Percentiles rank a stretch among this genome's conserved stretches.
These are phyloP conservation scores for Fraxinus sp. DNA, from an alignment of 305 asterid genomes.

Conservation along the genomic window DNA sequence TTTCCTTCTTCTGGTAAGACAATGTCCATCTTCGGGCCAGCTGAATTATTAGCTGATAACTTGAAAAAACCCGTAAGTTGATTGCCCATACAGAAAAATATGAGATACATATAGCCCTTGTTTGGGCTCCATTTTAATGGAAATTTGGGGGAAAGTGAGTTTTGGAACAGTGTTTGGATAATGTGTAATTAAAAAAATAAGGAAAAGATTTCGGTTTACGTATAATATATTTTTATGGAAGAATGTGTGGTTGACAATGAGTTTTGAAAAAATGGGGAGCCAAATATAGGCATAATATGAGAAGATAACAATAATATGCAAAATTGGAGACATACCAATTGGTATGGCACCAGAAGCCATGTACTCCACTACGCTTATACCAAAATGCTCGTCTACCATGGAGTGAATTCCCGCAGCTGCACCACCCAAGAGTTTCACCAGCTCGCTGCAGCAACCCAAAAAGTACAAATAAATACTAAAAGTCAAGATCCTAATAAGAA, in stretches of 20 bases:
- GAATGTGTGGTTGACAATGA: too few species aligned
- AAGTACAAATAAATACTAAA: neutral
- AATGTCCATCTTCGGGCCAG: constrained; percentile 91
- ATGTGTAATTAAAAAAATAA: too few species aligned
- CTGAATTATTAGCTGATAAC: constrained; percentile 78
- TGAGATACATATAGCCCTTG: neutral
- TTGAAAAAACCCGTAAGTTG: neutral
- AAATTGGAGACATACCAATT: constrained; percentile 50
- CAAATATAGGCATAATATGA: neutral
- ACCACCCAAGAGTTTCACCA: constrained; percentile 75
- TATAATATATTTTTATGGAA: too few species aligned
- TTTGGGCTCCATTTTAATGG: too few species aligned
- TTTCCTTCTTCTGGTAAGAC: constrained; percentile 71
- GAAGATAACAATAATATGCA: neutral
- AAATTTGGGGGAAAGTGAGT: too few species aligned
- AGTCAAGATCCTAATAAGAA: neutral
- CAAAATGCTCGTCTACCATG: constrained; percentile 91
- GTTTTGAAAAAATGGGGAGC: too few species aligned
- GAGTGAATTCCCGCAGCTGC: constrained; percentile 82
- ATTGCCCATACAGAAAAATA: neutral
- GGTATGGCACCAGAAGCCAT: constrained; percentile 96
- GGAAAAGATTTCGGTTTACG: too few species aligned
- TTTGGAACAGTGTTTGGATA: too few species aligned
- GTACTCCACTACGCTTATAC: constrained; percentile 88
- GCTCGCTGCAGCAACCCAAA: constrained; percentile 40